A percentile compares a stretch with the other conserved stretches of the same genome.
Conservation (phyloP, 768 basidiomycete species). For the Megacollybia marginata region DNA sequence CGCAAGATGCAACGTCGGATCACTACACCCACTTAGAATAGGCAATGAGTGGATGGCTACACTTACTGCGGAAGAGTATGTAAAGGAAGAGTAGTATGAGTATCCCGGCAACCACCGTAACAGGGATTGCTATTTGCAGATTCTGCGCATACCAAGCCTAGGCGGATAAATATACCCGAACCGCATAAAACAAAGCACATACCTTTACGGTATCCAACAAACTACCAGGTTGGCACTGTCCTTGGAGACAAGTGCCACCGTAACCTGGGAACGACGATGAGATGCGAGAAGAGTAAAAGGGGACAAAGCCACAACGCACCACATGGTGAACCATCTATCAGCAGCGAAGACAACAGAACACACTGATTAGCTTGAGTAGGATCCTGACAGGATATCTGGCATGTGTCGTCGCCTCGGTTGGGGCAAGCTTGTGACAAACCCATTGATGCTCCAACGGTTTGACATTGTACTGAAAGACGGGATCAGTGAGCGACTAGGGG, state of each 20-base stretch:
- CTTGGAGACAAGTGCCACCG: slow-evolving; percentile 59
- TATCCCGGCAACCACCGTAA: slow-evolving; percentile 65
- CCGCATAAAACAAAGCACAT: background rate
- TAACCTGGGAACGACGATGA: slow-evolving; percentile 36
- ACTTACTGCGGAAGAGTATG: slow-evolving; percentile 36
- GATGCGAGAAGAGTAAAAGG: slow-evolving; percentile 5
- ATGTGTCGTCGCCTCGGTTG: slow-evolving; percentile 52
- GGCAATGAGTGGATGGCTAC: no score
- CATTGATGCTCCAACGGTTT: slow-evolving; percentile 64
- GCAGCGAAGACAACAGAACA: slow-evolving; percentile 57
- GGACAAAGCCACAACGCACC: slow-evolving; percentile 35
- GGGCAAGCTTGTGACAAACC: slow-evolving; percentile 62
- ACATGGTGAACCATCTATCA: slow-evolving; percentile 81
- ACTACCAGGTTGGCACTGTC: slow-evolving; percentile 54
- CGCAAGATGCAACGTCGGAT: no score
- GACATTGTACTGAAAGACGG: slow-evolving; percentile 57
- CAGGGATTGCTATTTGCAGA: slow-evolving; percentile 72
- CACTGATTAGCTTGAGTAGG: slow-evolving; percentile 56
- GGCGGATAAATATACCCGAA: slow-evolving; percentile 1
- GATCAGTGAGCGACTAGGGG: background rate
- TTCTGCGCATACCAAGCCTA: slow-evolving; percentile 73
- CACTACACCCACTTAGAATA: no score
- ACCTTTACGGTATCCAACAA: slow-evolving; percentile 59
- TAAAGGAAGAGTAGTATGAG: slow-evolving; percentile 53
- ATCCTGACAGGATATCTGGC: slow-evolving; percentile 77